Conservation (phyloP, 805 yeast species). For the Millerozyma acaciae region DNA sequence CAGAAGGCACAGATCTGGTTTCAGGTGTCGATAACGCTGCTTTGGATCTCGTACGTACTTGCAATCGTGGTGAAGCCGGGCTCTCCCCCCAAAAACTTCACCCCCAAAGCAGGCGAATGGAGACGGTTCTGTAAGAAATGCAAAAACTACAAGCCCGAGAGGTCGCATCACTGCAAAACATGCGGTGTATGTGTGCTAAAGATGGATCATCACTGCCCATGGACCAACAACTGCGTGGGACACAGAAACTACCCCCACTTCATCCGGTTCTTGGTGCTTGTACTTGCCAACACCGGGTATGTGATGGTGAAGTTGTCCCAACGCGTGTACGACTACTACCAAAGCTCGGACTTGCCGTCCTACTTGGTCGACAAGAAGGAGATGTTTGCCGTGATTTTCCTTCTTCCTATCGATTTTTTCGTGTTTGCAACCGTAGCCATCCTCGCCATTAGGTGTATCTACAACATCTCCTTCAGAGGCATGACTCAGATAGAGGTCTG, state of each 20-base stretch:
- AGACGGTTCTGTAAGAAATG: constrained; percentile 72
- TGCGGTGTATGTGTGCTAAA: constrained; percentile 73
- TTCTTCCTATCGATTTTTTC: constrained; percentile 54
- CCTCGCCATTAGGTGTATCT: constrained; percentile 58
- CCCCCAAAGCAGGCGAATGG: constrained; percentile 51
- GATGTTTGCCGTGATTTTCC: constrained; percentile 50
- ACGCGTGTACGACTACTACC: constrained; percentile 44
- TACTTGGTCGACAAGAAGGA: constrained; percentile 52
- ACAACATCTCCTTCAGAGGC: constrained; percentile 55
- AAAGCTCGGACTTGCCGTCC: constrained; percentile 48
- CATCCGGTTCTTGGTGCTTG: constrained; percentile 69
- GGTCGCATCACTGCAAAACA: constrained; percentile 81
- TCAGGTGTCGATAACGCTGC: constrained; percentile 46
- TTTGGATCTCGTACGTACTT: constrained; percentile 70
- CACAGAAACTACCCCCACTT: constrained; percentile 75
- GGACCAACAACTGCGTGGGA: constrained; percentile 93
- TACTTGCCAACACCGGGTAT: constrained; percentile 47
- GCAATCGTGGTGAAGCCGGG: constrained; percentile 75
- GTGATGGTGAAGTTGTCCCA: constrained; percentile 40
- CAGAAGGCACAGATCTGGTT: constrained; percentile 40
- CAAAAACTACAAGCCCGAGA: constrained; percentile 67
- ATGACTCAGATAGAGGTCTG: constrained; percentile 88
- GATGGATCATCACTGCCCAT: constrained; percentile 94
- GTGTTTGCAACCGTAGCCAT: constrained; percentile 58
- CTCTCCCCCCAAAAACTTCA: constrained; percentile 48